Evolutionary conservation across 2,329 filamentous ascomycete species (phyloP).

Genomic region (Gremmenia infestans): DNA sequence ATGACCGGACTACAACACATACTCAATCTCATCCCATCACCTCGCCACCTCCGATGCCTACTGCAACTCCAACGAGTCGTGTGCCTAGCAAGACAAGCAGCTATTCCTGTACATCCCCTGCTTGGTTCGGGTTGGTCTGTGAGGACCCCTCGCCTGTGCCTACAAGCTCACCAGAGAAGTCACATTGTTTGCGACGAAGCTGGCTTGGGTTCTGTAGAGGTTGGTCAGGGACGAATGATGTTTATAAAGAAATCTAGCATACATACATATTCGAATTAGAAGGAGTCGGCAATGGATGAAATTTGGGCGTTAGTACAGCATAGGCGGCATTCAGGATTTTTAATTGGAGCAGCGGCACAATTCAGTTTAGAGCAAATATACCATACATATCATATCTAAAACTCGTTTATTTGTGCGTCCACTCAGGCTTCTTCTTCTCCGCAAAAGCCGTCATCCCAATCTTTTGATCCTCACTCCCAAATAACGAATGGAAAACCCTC

Average conservation of each 20-base stretch:
- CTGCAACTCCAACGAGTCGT: conserved; percentile 11
- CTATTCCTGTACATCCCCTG: conserved; percentile 23
- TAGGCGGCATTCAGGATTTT: background rate
- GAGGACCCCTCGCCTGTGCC: conserved; percentile 25
- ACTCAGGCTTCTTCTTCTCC: conserved; percentile 89
- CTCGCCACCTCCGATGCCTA: conserved; percentile 28
- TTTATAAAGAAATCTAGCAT: conserved; percentile 27
- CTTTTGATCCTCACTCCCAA: conserved; percentile 95
- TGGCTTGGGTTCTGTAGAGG: conserved; percentile 27
- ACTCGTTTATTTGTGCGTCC: conserved; percentile 72
- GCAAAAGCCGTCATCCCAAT: conserved; percentile 95
- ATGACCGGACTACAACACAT: conserved; percentile 36
- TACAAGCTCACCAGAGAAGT: conserved; percentile 11
- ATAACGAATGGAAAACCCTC: conserved; percentile 85
- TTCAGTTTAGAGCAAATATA: background rate
- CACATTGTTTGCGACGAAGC: conserved; percentile 22
- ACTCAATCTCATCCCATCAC: conserved; percentile 34
- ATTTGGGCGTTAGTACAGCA: background rate
- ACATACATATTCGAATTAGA: conserved; percentile 11
- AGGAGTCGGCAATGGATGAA: background rate
- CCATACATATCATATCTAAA: background rate
- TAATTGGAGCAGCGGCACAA: conserved; percentile 3
- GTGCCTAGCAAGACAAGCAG: conserved; percentile 24
- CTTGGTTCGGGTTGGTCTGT: conserved; percentile 29
- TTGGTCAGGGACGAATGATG: conserved; percentile 14